Percentiles rank a stretch among this genome's conserved stretches.
These are phyloP conservation scores for Mimosa bimucronata DNA, from an alignment of 306 rosid genomes.

Conservation along the genomic window DNA sequence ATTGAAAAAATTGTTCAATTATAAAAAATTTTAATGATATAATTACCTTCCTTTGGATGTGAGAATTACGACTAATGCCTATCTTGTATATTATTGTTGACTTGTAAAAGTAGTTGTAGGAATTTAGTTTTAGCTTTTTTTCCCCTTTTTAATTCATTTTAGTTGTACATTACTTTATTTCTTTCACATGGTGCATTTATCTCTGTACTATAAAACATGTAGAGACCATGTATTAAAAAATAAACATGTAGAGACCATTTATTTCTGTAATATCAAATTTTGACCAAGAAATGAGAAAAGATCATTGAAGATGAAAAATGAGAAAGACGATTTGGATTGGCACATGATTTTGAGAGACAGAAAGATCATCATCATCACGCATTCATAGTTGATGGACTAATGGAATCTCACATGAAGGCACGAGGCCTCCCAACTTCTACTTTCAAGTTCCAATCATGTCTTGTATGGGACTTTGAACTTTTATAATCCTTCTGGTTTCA, in stretches of 20 bases:
- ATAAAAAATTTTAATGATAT: too few relatives aligned
- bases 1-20: too few relatives aligned
- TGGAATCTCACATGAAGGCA: neutral
- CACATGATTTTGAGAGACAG: neutral
- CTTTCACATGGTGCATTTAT: too few relatives aligned
- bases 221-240: too few relatives aligned
- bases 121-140: neutral
- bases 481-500: neutral
- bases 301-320: neutral
- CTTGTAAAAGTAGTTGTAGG: constrained; percentile 48
- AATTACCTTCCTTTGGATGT: too few relatives aligned
- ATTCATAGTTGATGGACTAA: neutral
- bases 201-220: too few relatives aligned
- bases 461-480: neutral
- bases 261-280: too few relatives aligned
- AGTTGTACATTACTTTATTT: too few relatives aligned
- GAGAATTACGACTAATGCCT: too few relatives aligned
- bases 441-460: neutral
- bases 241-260: too few relatives aligned
- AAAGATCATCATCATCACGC: neutral
- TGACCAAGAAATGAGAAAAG: neutral
- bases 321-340: neutral
- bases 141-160: too few relatives aligned
- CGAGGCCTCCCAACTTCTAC: neutral
- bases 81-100: too few relatives aligned